A percentile compares a stretch with the other conserved stretches of the same genome.
Conservation (phyloP, 768 basidiomycete genomes). For the Paxillus rubicundulus region DNA sequence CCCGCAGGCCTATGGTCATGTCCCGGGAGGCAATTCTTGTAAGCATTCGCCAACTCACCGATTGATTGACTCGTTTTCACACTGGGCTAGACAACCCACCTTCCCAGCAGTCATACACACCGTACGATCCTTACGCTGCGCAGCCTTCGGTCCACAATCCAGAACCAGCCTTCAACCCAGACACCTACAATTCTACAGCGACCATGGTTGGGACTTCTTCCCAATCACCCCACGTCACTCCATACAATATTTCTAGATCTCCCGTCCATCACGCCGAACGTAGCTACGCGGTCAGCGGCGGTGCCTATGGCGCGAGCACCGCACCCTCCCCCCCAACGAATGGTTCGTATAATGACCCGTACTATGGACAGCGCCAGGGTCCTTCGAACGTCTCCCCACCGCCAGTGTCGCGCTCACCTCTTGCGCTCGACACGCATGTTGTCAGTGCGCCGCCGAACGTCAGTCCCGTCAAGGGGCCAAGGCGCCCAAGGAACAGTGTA, state of each 20-base stretch:
- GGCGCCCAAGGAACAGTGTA: conserved; percentile 31
- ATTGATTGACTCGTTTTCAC: neutral
- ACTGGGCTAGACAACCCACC: conserved; percentile 49
- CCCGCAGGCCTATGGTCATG: conserved; percentile 49
- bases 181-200: conserved; percentile 39
- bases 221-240: conserved; percentile 15
- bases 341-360: conserved; percentile 26
- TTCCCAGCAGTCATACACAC: conserved; percentile 48
- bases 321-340: conserved; percentile 42
- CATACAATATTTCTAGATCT: conserved; percentile 13
- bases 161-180: conserved; percentile 31
- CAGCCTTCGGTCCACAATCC: conserved; percentile 30
- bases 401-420: conserved; percentile 35
- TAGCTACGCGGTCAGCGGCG: conserved; percentile 57
- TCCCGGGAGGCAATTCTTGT: conserved; percentile 54
- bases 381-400: conserved; percentile 24
- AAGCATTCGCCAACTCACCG: conserved; percentile 22
- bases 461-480: conserved; percentile 46
- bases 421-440: conserved; percentile 40
- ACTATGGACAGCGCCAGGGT: conserved; percentile 24
- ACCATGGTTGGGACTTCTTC: conserved; percentile 10
- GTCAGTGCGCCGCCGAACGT: conserved; percentile 22
- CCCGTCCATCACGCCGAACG: conserved; percentile 38
- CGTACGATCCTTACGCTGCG: conserved; percentile 50
- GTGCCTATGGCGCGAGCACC: conserved; percentile 50